These are phyloP conservation scores for Posidonia oceanica DNA, from an alignment of 116 monocot species.

Conservation along the genomic window DNA sequence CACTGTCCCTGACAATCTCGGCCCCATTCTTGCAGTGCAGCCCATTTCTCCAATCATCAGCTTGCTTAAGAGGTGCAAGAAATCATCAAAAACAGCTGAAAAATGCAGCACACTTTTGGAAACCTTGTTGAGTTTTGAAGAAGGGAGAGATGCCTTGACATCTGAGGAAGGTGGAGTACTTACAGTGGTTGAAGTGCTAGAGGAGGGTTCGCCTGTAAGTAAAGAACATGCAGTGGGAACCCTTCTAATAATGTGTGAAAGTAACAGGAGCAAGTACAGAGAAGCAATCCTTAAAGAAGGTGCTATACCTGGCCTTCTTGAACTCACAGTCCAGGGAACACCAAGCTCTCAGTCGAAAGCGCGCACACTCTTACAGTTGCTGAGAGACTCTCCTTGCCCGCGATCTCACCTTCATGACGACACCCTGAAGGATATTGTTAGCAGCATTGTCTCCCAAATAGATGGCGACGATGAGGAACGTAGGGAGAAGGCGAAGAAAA, in stretches of 20 bases:
- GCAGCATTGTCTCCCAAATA: constrained; percentile 41
- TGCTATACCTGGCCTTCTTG: constrained; percentile 70
- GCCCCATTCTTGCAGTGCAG: constrained; percentile 23
- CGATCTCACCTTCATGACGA: constrained; percentile 31
- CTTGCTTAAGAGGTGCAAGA: constrained; percentile 43
- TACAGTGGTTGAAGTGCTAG: constrained; percentile 58
- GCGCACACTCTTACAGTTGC: constrained; percentile 37
- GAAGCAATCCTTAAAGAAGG: constrained; percentile 71
- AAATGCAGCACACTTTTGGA: constrained; percentile 53
- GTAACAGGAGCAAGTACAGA: constrained; percentile 44
- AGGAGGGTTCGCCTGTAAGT: constrained; percentile 45
- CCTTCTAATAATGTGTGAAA: constrained; percentile 56
- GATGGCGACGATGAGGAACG: constrained; percentile 36
- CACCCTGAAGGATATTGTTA: constrained; percentile 45
- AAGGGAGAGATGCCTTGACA: constrained; percentile 34
- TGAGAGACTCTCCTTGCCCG: constrained; percentile 35
- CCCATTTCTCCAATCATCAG: constrained; percentile 34
- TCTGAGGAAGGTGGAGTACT: constrained; percentile 54
- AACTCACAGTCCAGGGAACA: constrained; percentile 78
- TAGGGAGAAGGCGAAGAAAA: constrained; percentile 56
- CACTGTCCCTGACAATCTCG: constrained; percentile 24
- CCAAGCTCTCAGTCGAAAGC: constrained; percentile 46
- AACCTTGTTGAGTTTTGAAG: constrained; percentile 41
- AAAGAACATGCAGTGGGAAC: constrained; percentile 56
- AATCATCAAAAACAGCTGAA: constrained; percentile 45